Conservation (phyloP, 2,329 filamentous ascomycete species). For the Penicillium sp. region DNA sequence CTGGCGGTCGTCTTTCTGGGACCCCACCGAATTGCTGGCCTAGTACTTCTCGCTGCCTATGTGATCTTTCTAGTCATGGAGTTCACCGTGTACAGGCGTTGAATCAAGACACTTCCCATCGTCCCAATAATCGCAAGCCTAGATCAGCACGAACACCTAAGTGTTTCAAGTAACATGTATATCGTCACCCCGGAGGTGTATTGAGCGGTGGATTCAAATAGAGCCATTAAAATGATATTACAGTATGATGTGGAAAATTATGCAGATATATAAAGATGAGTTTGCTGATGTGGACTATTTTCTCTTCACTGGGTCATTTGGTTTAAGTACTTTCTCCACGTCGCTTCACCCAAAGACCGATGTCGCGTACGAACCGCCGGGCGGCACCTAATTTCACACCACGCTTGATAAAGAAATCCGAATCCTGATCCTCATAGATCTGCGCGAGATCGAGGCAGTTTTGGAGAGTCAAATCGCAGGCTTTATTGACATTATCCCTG, state of each 20-base stretch:
- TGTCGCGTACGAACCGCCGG: no score
- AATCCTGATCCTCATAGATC: conserved; percentile 10
- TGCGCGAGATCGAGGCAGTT: conserved; percentile 4
- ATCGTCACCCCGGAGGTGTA: no score
- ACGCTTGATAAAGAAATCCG: neutral
- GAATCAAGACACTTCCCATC: no score
- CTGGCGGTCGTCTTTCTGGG: conserved; percentile 16
- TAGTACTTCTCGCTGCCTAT: conserved; percentile 32
- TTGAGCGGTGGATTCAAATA: no score
- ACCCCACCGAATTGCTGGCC: conserved; percentile 16
- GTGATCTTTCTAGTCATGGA: conserved; percentile 36
- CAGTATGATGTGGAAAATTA: no score
- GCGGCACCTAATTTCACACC: no score
- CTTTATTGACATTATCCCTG: conserved; percentile 1
- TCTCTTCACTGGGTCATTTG: neutral
- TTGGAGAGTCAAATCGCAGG: conserved; percentile 4
- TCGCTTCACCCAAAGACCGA: conserved; percentile 2
- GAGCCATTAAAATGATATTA: no score
- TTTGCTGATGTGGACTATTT: neutral
- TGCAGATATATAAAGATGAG: neutral
- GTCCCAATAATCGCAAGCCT: no score
- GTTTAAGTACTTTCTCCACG: neutral
- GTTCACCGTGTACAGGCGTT: conserved; percentile 22
- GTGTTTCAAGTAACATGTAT: no score
- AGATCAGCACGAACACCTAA: no score